phyloP scores from a whole-genome alignment of 1,139 yeast genomes.

The Debaryomyces udenii region DNA sequence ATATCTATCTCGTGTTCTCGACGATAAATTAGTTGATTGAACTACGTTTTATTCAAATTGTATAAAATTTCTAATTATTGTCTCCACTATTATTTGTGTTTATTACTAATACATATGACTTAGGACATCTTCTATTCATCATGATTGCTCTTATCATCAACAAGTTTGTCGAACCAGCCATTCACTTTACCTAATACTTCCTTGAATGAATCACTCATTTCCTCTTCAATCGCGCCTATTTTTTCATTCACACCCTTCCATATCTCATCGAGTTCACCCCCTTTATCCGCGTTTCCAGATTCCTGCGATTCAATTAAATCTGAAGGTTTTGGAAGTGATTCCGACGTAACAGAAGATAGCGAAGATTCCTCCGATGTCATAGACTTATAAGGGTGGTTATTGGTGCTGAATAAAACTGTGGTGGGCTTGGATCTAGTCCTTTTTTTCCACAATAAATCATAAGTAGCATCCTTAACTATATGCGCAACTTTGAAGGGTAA shows the following conservation, averaged over 20 bases:
- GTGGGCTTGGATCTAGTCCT: slow-evolving; percentile 18
- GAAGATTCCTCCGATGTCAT: slow-evolving; percentile 30
- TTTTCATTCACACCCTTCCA: slow-evolving; percentile 35
- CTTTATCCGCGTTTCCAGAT: slow-evolving; percentile 12
- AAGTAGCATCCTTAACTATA: slow-evolving; percentile 52
- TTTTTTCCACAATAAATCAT: slow-evolving; percentile 47
- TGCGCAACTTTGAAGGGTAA: slow-evolving; percentile 54
- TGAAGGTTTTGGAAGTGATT: slow-evolving; percentile 39
- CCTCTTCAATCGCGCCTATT: slow-evolving; percentile 25
- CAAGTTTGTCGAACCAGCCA: slow-evolving; percentile 17
- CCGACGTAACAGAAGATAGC: slow-evolving; percentile 22
- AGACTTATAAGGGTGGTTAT: slow-evolving; percentile 30
- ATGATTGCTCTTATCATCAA: slow-evolving; percentile 10
- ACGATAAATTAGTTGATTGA: slow-evolving; percentile 13
- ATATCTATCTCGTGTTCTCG: slow-evolving; percentile 17
- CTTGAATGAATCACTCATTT: slow-evolving; percentile 20
- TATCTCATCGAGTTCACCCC: slow-evolving; percentile 21
- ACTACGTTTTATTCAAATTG: too few species aligned
- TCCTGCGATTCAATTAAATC: slow-evolving; percentile 24
- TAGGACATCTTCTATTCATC: neutral
- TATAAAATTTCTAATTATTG: too few species aligned
- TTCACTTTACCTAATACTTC: slow-evolving; percentile 19
- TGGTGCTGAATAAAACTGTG: slow-evolving; percentile 22
- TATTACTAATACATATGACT: neutral
- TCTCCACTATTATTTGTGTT: too few species aligned